Percentiles rank a stretch among this genome's conserved stretches.
Evolutionary conservation across 768 basidiomycete genomes (phyloP).

Genomic region (Rhizopogon sp.): DNA sequence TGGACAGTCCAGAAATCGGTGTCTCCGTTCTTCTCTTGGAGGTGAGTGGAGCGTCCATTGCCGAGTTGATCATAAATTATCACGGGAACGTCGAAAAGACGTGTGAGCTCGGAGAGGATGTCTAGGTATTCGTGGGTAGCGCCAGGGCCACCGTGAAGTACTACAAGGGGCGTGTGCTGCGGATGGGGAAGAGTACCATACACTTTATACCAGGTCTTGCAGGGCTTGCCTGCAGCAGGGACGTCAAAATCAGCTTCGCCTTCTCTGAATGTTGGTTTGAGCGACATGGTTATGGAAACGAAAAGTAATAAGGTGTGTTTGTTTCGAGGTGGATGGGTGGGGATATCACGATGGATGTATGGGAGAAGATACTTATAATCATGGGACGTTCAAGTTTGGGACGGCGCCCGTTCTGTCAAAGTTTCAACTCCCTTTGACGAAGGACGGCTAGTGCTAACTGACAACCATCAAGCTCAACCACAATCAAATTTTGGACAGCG

Average conservation of each 20-base stretch:
- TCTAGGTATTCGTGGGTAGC: constrained; percentile 37
- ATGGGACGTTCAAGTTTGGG: too few relatives aligned
- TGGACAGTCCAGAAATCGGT: constrained; percentile 39
- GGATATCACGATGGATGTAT: background rate
- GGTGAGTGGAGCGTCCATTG: constrained; percentile 48
- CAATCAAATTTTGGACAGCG: too few relatives aligned
- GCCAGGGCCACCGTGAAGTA: constrained; percentile 54
- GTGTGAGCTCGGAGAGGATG: constrained; percentile 33
- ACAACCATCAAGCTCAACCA: too few relatives aligned
- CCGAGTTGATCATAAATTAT: constrained; percentile 57
- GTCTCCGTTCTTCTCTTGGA: constrained; percentile 41
- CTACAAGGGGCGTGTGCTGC: constrained; percentile 37
- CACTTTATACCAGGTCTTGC: constrained; percentile 49
- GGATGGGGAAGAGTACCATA: constrained; percentile 35
- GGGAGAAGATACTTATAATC: background rate
- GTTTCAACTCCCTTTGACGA: too few relatives aligned
- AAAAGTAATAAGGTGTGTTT: background rate
- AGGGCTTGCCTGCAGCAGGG: constrained; percentile 24
- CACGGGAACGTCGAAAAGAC: constrained; percentile 36
- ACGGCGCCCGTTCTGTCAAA: too few relatives aligned
- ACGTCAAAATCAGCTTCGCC: constrained; percentile 23
- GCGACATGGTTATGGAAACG: background rate
- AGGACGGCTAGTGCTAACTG: too few relatives aligned
- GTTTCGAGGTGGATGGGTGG: background rate
- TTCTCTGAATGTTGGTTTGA: constrained; percentile 19